Conservation (phyloP, 2,329 filamentous ascomycete species). For the Rhinocladiella similis region DNA sequence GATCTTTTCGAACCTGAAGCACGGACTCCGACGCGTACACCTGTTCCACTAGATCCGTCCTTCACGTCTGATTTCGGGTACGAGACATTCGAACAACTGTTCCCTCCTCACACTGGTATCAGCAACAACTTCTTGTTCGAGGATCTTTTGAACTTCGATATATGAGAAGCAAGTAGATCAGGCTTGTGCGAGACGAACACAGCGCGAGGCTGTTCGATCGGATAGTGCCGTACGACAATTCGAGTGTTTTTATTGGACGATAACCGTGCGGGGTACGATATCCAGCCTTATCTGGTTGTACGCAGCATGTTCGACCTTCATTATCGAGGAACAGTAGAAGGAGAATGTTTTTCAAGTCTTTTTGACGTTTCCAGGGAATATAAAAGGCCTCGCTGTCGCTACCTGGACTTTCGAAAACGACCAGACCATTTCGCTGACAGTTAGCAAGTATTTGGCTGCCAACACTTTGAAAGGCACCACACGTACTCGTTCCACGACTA, state of each 20-base stretch:
- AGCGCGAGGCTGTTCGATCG: constrained; percentile 10
- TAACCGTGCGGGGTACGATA: constrained; percentile 9
- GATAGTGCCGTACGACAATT: constrained; percentile 13
- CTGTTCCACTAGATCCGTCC: constrained; percentile 9
- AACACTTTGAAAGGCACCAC: background rate
- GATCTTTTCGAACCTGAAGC: constrained; percentile 20
- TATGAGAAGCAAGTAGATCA: constrained; percentile 4
- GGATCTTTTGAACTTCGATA: constrained; percentile 25
- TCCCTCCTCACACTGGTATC: constrained; percentile 27
- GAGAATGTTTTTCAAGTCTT: background rate
- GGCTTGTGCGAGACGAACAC: no score
- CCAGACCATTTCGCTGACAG: background rate
- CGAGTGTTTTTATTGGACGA: constrained; percentile 12
- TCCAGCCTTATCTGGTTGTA: constrained; percentile 17
- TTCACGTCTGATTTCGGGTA: constrained; percentile 20
- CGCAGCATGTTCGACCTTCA: background rate
- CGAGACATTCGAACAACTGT: constrained; percentile 26
- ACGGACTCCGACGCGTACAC: constrained; percentile 6
- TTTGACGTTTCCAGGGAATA: no score
- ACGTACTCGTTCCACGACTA: no score
- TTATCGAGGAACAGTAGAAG: background rate
- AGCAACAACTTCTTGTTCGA: constrained; percentile 29
- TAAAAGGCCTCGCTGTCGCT: background rate
- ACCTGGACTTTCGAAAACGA: background rate
- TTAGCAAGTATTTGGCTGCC: no score